These are phyloP conservation scores for Volvox reticuliferus DNA, from an alignment of 139 green algal genomes.

Conservation along the genomic window DNA sequence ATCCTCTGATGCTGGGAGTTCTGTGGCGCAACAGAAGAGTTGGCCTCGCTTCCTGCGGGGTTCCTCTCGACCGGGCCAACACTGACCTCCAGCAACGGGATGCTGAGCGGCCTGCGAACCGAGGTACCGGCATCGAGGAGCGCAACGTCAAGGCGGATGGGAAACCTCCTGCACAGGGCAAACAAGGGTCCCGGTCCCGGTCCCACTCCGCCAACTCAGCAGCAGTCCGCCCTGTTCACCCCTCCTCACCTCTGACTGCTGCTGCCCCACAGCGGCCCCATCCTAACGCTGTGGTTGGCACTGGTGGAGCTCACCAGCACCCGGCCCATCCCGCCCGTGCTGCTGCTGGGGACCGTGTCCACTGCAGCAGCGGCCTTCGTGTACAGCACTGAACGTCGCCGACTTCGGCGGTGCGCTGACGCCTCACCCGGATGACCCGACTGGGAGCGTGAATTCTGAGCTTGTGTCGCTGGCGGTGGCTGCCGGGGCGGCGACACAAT, in stretches of 20 bases:
- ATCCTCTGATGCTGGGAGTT: not conserved
- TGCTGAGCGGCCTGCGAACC: not conserved
- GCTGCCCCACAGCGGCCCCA: not conserved
- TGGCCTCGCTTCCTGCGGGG: not conserved
- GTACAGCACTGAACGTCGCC: conserved; percentile 32
- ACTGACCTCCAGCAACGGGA: not conserved
- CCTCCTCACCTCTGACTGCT: not conserved
- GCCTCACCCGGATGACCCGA: not conserved
- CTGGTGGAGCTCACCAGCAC: not conserved
- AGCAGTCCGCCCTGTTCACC: not conserved
- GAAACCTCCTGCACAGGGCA: too few species aligned
- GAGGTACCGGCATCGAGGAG: too few species aligned
- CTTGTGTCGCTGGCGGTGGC: too few species aligned
- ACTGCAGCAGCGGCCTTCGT: conserved; percentile 29
- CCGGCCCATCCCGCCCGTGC: not conserved
- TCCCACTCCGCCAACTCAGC: not conserved
- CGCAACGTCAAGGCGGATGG: too few species aligned
- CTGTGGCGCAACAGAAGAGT: not conserved
- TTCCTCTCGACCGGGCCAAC: not conserved
- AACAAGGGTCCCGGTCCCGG: not conserved
- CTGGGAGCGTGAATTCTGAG: not conserved
- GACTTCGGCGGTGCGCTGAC: not conserved
- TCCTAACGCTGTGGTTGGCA: not conserved
- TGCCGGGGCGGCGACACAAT: too few species aligned
- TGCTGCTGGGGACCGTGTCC: not conserved